phyloP scores from a whole-genome alignment of 495 filamentous ascomycete species.

The Xylaria intraflava region DNA sequence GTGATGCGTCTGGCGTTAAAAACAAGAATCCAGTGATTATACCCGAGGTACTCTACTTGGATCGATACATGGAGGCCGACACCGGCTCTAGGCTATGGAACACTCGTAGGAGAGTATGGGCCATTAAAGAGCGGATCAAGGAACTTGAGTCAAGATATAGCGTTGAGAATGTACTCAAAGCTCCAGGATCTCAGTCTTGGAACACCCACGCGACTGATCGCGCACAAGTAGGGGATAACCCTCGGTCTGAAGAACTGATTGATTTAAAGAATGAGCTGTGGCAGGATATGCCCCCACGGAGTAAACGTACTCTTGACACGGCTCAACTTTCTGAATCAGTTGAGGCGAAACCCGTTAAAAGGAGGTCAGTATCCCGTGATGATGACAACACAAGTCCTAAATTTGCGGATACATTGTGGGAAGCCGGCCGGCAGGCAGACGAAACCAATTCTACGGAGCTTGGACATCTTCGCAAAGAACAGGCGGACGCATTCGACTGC shows the following conservation, averaged over 20 bases:
- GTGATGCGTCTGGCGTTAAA: constrained; percentile 59
- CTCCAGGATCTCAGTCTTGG: not conserved
- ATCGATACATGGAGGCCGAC: constrained; percentile 74
- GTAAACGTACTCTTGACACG: not conserved
- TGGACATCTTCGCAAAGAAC: constrained; percentile 20
- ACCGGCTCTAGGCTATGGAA: constrained; percentile 50
- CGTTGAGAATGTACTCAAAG: not conserved
- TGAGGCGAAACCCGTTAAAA: not conserved
- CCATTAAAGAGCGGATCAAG: constrained; percentile 59
- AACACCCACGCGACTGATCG: not conserved
- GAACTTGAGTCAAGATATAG: constrained; percentile 40
- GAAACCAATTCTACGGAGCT: constrained; percentile 9
- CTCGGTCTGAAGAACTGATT: not conserved
- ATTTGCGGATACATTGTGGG: constrained; percentile 9
- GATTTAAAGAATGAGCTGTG: constrained; percentile 3
- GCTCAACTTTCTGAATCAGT: not conserved
- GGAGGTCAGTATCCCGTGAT: not conserved
- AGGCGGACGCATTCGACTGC: constrained; percentile 35
- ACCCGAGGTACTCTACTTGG: constrained; percentile 72
- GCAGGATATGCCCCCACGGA: constrained; percentile 1
- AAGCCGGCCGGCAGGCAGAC: constrained; percentile 12
- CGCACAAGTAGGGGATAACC: not conserved
- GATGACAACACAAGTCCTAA: not conserved
- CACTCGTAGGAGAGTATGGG: constrained; percentile 64
- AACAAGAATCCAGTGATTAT: constrained; percentile 72